phyloP scores from a whole-genome alignment of 305 asterid genomes.

The Coffea humblotiana region DNA sequence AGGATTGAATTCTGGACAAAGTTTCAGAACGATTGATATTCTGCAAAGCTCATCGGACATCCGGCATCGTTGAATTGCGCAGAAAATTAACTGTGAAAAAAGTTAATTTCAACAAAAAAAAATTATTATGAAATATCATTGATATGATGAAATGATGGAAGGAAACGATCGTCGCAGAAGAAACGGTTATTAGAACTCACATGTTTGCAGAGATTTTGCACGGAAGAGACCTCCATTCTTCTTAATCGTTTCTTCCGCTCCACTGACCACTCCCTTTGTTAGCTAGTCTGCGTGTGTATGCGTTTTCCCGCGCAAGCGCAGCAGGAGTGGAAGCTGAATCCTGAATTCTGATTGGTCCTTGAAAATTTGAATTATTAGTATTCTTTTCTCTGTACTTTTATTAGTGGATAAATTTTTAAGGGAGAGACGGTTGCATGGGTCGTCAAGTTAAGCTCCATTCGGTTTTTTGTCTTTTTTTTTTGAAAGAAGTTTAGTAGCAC shows the following conservation, averaged over 20 bases:
- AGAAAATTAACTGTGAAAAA: conserved; percentile 56
- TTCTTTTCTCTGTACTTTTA: no score
- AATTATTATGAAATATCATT: background rate
- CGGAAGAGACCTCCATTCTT: conserved; percentile 46
- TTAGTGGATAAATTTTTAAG: no score
- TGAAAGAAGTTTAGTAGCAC: no score
- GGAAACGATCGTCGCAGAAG: conserved; percentile 2
- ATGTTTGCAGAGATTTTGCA: conserved; percentile 49
- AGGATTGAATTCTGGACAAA: conserved; percentile 26
- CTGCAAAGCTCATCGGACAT: conserved; percentile 62
- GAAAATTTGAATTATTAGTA: no score
- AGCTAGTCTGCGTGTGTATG: background rate
- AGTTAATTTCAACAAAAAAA: background rate
- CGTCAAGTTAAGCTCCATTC: no score
- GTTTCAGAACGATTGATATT: conserved; percentile 57
- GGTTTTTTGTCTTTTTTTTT: no score
- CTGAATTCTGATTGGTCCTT: no score
- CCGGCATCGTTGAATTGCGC: conserved; percentile 75
- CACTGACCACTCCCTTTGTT: background rate
- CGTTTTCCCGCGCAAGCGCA: conserved; percentile 6
- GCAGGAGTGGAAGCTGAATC: background rate
- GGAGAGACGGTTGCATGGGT: no score
- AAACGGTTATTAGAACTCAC: conserved; percentile 35
- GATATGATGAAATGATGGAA: conserved; percentile 13
- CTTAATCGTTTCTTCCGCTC: background rate